Evolutionary conservation across 2,329 filamentous ascomycete species (phyloP).

Genomic region (Curvularia eragrostidis): DNA sequence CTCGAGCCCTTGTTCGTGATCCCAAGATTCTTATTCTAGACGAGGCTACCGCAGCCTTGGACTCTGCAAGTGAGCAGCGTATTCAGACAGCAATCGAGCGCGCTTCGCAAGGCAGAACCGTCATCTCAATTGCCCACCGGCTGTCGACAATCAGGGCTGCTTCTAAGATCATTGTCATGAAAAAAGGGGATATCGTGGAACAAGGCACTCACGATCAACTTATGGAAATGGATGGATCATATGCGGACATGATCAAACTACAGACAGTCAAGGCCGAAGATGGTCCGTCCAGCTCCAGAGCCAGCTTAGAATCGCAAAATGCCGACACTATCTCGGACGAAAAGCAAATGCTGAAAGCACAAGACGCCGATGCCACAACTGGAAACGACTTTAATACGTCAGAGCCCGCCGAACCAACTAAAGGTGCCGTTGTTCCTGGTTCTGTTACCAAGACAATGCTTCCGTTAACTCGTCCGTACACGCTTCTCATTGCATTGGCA

Average conservation of each 20-base stretch:
- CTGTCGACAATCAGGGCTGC: conserved; percentile 48
- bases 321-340: conserved; percentile 30
- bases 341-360: conserved; percentile 21
- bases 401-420: conserved; percentile 18
- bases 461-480: conserved; percentile 54
- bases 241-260: conserved; percentile 58
- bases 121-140: conserved; percentile 50
- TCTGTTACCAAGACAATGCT: conserved; percentile 43
- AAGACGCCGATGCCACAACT: conserved; percentile 15
- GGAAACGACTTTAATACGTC: conserved; percentile 1
- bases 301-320: conserved; percentile 30
- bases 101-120: conserved; percentile 44
- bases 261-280: conserved; percentile 56
- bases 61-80: conserved; percentile 63
- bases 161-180: conserved; percentile 51
- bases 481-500: conserved; percentile 56
- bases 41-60: conserved; percentile 67
- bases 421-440: conserved; percentile 29
- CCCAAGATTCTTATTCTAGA: conserved; percentile 66
- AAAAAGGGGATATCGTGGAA: conserved; percentile 47
- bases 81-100: conserved; percentile 57
- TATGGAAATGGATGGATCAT: conserved; percentile 49
- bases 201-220: conserved; percentile 47
- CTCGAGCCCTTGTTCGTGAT: conserved; percentile 62
- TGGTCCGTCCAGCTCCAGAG: conserved; percentile 26